Evolutionary conservation across 2,329 filamentous ascomycete species (phyloP), one percentile per base, ranked within the genome.

Genomic region (Colletotrichum filicis): DNA sequence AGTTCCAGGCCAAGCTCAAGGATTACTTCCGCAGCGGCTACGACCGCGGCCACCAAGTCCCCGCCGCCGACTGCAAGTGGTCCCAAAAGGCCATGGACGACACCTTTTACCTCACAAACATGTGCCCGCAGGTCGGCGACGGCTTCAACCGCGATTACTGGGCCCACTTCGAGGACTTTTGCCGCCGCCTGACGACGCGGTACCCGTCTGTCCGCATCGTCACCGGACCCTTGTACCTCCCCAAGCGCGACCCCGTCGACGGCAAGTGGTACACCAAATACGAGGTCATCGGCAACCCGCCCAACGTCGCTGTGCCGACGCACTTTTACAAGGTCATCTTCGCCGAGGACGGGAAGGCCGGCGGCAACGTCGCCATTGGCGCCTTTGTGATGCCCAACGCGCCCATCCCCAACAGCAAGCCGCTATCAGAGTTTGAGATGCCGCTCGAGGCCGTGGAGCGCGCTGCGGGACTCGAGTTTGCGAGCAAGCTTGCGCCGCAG

Each of bases 281-380:
- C 86, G 97, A 99, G 86, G 93, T 99, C 73, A 98, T 99, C 78
- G 97, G 97, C 52, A 93, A 88, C 80, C 97, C 97, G 76, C 96
- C 97, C 8, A 97, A 95, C 79, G 93, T 99, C 68, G 95, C 97
- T 30, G 97, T 99, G 66, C 97, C 97, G 3, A 99, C 97, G 26
- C 97, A 99, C 83, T 99, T 99, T 85, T 99, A 98, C 90, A 99
- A 99, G 87, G 95, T 99, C 79, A 97, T 99, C 78, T 97, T 97
- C 79, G 97, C 94, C 30, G 97, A 99, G 85, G 95, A 98, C 79
- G 94, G 93, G 4, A 85, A 83, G 1, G 83, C 80, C 11, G 87
- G 87, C 30, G 94, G 94, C 22, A 92, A 92, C 75, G 97, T 99
- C 42, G 95, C 95, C 37, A 86, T 99, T 46, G 97, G 94, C 58